Percentiles rank a stretch among this genome's conserved stretches.
Conservation (phyloP, 805 yeast species). For the Cyberlindnera maclurae region DNA sequence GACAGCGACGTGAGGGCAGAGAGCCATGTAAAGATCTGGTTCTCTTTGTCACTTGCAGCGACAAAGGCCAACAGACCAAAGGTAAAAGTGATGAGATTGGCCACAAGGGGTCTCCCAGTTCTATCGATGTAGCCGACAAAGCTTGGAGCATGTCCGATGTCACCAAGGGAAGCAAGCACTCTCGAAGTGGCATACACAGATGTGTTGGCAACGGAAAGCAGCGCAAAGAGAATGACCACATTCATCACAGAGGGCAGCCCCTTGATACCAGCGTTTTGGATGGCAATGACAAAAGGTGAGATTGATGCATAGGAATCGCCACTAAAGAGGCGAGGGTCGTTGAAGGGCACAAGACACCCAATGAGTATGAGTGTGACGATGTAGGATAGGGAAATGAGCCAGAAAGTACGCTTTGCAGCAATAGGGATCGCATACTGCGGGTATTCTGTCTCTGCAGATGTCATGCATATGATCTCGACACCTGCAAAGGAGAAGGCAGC, state of each 20-base stretch:
- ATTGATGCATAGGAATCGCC: conserved; percentile 50
- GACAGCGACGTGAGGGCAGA: conserved; percentile 55
- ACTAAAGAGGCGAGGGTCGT: conserved; percentile 39
- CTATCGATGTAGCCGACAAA: conserved; percentile 55
- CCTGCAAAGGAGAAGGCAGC: conserved; percentile 75
- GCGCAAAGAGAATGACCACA: conserved; percentile 60
- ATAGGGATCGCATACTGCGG: conserved; percentile 61
- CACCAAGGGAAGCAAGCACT: conserved; percentile 55
- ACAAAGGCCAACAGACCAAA: conserved; percentile 56
- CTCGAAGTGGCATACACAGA: conserved; percentile 67
- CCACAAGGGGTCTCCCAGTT: conserved; percentile 59
- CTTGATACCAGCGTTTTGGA: conserved; percentile 51
- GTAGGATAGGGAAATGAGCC: conserved; percentile 69
- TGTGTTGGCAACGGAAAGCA: conserved; percentile 65
- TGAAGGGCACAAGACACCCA: conserved; percentile 67
- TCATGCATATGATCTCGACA: conserved; percentile 63
- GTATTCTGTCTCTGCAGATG: conserved; percentile 69
- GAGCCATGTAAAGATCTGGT: conserved; percentile 56
- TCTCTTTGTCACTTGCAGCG: conserved; percentile 46
- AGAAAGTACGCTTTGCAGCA: conserved; percentile 74
- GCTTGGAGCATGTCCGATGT: conserved; percentile 55
- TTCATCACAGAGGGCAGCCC: conserved; percentile 63
- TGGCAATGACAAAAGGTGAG: conserved; percentile 75
- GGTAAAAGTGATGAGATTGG: conserved; percentile 40
- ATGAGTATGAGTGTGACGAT: conserved; percentile 44